Evolutionary conservation across 176 grass and related monocot genomes (phyloP), one percentile per base, ranked within the genome.

Genomic region (Echinochloa phyllopogon): DNA sequence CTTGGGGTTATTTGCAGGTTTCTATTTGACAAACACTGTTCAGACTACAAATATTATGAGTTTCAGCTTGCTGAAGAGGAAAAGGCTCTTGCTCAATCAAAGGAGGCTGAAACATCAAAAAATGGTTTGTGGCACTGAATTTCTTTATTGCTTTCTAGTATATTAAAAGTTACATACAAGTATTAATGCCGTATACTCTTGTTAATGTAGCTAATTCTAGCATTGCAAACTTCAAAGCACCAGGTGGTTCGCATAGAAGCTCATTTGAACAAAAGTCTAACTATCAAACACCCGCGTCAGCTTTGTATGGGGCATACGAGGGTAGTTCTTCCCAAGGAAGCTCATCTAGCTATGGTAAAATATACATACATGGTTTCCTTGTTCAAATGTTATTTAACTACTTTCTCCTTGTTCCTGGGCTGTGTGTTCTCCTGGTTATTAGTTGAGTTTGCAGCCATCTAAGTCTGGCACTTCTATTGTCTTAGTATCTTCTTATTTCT

Each of bases 11-110:
- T 80, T 61, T 92, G 50, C 85, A 99, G 94, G 88, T 99, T 99
- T 92, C 84, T 99, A 33, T 99, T 99, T 84, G 97, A 99, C 74
- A 87, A 93, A 72, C 91, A 81, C 83, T 99, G 88, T 77, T 23
- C 92, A 79, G 97, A 94, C 57, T 99, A 94, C 81, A 94, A 91
- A 83, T 99, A 99, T 77, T 99, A 99, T 39, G 94, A 96, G 70
- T 87, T 81, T 77, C 70, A 23, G 65, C 91, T 99, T 82, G 70
- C 82, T 72, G 90, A 94, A 83, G 97, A 99, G 85, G 97, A 96
- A 88, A 96, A 78, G 17, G 55, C 83, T 65, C 82, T 91, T 75
- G 84, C 92, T 27, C 94, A 84, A 37, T 85, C 87, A 21, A 92
- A 91, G 52, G 94, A 94, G 38, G 81, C 75, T 56, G 81, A 87